Evolutionary conservation across 2,329 filamentous ascomycete genomes (phyloP), one percentile per base, ranked within the genome.

Genomic region (Trichophyton simii): DNA sequence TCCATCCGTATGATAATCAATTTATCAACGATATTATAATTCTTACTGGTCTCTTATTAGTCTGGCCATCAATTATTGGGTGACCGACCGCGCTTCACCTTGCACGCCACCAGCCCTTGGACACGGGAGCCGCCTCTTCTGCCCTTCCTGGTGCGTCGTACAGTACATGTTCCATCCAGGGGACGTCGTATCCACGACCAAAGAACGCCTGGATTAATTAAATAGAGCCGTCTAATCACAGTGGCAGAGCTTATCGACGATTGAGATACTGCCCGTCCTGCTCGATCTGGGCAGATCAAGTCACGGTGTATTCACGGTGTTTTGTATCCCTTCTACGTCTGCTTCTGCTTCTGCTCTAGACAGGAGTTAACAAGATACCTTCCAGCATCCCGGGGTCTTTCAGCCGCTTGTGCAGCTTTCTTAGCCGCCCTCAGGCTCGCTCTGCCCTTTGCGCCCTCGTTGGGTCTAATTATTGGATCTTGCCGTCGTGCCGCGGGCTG

Each of bases 401-500:
- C 46, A 25, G 46, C 22, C 22, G 46, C 46, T 28, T 52, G 20
- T 20, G 58, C 25, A 13, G n/a, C 44, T 52, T 22, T n/a, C 41
- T 44, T 18, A 13, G 41, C 6, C 15, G 41, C 6, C 15, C 6
- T 20, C 41, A n/a, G 28, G 15, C n/a, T 44, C 41, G 41, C 41
- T 44, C 41, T 44, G 41, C 34, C 34, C 3, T 38, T 38, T 13
- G 15, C 41, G 7, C 41, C 41, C n/a, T 44, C 15, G 13, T 13
- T 13, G 52, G 28, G 31, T 13, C 15, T 15, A 28, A 46, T 48
- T 25, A 28, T 15, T 36, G 8, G 9, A 63, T 62, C 61, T 64
- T 65, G 64, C 61, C 61, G 63, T 65, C 60, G 63, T 11, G 34
- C 34, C 34, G 60, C 50, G 20, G 36, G 38, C 25, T 28, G 20